Evolutionary conservation across 768 basidiomycete species (phyloP), one percentile per base, ranked within the genome.

Genomic region (Trametes maxima): DNA sequence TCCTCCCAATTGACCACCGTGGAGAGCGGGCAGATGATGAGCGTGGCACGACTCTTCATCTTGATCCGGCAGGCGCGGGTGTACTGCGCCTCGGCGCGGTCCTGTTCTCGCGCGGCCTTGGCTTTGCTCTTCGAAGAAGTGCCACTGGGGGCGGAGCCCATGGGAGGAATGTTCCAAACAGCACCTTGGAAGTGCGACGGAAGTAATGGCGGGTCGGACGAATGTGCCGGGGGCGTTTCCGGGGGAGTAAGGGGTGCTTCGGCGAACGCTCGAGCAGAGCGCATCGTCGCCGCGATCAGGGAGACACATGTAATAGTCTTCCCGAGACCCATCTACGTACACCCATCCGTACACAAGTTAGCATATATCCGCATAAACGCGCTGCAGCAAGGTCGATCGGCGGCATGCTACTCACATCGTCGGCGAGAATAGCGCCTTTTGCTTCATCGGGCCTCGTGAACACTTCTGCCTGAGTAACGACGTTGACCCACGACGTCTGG

Each of bases 1-100:
- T 96, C 94, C 76, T 99, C 97, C 97, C 97, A 99, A 70, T 98
- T 98, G 49, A 92, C 87, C 2, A 99, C 94, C 5, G 97, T 99
- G 12, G 94, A 95, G 39, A 99, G 80, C 7, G 97, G 97, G 69
- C 97, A 98, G 28, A 99, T 84, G 68, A 99, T 93, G n/a, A 99
- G 77, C 6, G 97, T 98, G 19, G 90, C 97, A 36, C 94, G 86
- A 68, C 90, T 92, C 66, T 86, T 89, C 37, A 81, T 78, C 74
- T 93, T 95, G 69, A 96, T 88, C 36, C 90, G 85, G 65, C 86
- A 87, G 16, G 82, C 82, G 52, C 94, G 82, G 4, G 79, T 76
- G 67, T 87, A 87, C 50, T 86, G 85, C 14, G 87, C 84, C 60
- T 92, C 90, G 2, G 82, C 75, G 70, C 87, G 94, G 51, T 90